phyloP scores from a whole-genome alignment of 2,329 filamentous ascomycete species.

The Curvularia sp. region DNA sequence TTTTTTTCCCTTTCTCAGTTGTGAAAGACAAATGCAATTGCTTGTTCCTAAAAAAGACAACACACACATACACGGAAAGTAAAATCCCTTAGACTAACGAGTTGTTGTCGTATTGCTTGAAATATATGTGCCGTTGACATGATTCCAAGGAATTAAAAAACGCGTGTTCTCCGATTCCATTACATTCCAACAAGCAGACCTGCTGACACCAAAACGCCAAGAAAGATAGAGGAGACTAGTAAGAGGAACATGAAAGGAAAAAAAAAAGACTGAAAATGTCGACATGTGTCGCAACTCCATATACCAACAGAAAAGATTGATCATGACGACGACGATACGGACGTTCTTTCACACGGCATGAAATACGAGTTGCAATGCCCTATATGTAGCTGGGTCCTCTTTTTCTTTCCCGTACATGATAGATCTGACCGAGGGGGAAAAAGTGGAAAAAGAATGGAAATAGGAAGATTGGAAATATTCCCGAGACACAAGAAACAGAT shows the following conservation, averaged over 20 bases:
- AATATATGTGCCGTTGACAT: neutral
- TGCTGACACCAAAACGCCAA: neutral
- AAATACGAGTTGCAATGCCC: slow-evolving; percentile 3
- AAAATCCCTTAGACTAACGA: neutral
- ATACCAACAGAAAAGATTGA: neutral
- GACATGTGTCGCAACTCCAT: neutral
- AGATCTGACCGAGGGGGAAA: neutral
- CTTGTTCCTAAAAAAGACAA: neutral
- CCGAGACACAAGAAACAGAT: neutral
- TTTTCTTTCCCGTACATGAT: neutral
- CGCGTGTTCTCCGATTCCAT: neutral
- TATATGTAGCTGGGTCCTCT: neutral
- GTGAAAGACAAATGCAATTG: neutral
- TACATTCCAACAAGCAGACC: neutral
- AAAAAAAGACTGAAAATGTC: neutral
- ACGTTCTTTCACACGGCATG: neutral
- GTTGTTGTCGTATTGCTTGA: neutral
- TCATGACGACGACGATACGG: neutral
- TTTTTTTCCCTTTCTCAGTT: neutral
- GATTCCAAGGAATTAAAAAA: neutral
- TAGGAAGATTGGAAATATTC: neutral
- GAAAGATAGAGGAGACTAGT: neutral
- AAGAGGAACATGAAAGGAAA: neutral
- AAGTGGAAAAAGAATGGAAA: neutral
- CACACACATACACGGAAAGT: neutral